Evolutionary conservation across 2,329 filamentous ascomycete species (phyloP).

Genomic region (Paraconiothyrium sp.): DNA sequence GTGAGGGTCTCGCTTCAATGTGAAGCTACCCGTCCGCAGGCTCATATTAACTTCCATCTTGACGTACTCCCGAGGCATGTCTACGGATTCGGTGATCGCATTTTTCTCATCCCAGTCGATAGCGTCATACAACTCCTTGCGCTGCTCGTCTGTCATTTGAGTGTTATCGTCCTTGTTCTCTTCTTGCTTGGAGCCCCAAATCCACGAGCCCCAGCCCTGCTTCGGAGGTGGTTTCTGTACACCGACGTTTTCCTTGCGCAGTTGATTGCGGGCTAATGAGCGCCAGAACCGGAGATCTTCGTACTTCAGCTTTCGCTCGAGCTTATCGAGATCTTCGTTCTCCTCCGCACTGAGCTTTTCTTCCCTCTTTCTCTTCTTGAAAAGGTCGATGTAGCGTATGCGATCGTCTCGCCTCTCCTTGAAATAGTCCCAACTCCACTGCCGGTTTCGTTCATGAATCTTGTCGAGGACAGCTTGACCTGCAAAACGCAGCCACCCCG

Average conservation of each 20-base stretch:
- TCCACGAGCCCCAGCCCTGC: constrained; percentile 91
- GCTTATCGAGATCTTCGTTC: constrained; percentile 72
- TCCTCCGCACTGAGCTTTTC: constrained; percentile 75
- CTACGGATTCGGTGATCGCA: constrained; percentile 84
- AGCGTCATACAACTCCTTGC: constrained; percentile 94
- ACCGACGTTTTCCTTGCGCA: constrained; percentile 93
- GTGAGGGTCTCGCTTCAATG: constrained; percentile 84
- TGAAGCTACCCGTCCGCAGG: constrained; percentile 96
- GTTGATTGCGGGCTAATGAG: constrained; percentile 89
- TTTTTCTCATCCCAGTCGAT: constrained; percentile 99
- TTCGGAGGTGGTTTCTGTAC: constrained; percentile 79
- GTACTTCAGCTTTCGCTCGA: constrained; percentile 90
- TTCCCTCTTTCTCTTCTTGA: constrained; percentile 88
- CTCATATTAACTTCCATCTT: constrained; percentile 93
- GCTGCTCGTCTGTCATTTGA: constrained; percentile 92
- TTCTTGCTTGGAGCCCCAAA: constrained; percentile 77
- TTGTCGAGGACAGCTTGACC: constrained; percentile 88
- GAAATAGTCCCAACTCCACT: constrained; percentile 97
- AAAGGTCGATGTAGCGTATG: constrained; percentile 86
- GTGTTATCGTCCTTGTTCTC: constrained; percentile 77
- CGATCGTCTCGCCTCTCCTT: constrained; percentile 91
- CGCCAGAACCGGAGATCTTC: constrained; percentile 98
- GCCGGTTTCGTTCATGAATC: constrained; percentile 91
- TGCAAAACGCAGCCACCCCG: constrained; percentile 92
- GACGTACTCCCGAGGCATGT: constrained; percentile 87